Base-by-base conservation (phyloP, 169 alveolate genomes). In the Plasmodium fragile region DNA sequence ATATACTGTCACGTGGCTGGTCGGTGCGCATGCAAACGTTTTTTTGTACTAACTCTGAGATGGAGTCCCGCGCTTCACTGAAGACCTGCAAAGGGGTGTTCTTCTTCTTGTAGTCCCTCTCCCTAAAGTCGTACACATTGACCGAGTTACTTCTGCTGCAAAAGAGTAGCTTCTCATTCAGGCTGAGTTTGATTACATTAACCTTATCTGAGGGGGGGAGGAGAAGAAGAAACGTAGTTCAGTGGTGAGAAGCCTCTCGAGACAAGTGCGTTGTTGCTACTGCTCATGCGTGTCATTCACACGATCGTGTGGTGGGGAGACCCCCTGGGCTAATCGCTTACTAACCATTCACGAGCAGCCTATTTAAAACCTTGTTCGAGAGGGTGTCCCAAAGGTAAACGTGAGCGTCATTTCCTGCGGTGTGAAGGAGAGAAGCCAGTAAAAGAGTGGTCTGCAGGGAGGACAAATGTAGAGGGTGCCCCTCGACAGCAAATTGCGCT, bases 51-150 rank as follows among this genome's bases (percentile, higher is more conserved):
- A 22, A 84, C 93, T 84, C 93, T 30, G 93, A 73, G 39, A 84
- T 84, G 30, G 59, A 52, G 45, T 84, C 93, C 72, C 78, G 45
- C 18, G 93, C 93, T 28, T 84, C 93, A 18, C 13, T 73, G 22
- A 84, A 43, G 25, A 52, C 71, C 78, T 84, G 93, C 32, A 84
- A 73, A 13, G 93, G 93, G 3, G 65, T 73, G 65, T 84, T 84
- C 78, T 84, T 84, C 59, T 84, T 84, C 79, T 84, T 84, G 84
- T 49, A 84, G 59, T 84, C 93, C 43, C 93, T 84, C 79, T 84
- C 93, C 41, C 79, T 84, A 52, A 84, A 84, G 53, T 84, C 93
- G 65, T 84, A 84, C 22, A 52, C 79, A 84, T 73, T 43, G 13
- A 84, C 84, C 59, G 84, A 36, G 43, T 84, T 73, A 41, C 78